phyloP scores from a whole-genome alignment of 441 rosid species.

The Dalechampia spathulata region DNA sequence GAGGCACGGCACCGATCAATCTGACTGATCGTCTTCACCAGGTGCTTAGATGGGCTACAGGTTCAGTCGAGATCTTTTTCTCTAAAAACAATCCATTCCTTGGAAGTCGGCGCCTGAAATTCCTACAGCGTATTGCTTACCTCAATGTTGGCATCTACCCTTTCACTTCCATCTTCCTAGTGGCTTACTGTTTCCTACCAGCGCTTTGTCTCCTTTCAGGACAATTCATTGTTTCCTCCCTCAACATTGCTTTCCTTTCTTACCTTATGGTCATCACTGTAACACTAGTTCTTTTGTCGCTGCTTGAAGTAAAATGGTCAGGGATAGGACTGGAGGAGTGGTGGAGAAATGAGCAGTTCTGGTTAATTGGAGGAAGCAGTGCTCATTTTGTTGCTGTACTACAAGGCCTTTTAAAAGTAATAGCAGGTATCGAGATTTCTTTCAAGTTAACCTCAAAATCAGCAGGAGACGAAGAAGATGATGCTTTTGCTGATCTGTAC shows the following conservation, averaged over 20 bases:
- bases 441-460: conserved; percentile 73
- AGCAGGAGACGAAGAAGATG: conserved; percentile 61
- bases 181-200: conserved; percentile 73
- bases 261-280: conserved; percentile 66
- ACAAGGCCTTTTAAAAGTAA: conserved; percentile 74
- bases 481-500: conserved; percentile 66
- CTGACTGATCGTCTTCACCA: conserved; percentile 90
- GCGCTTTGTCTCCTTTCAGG: conserved; percentile 77
- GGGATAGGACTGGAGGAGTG: conserved; percentile 75
- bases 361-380: conserved; percentile 86
- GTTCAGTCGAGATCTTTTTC: conserved; percentile 86
- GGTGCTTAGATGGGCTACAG: conserved; percentile 91
- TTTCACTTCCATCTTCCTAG: conserved; percentile 75
- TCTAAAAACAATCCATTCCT: conserved; percentile 71
- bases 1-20: conserved; percentile 87
- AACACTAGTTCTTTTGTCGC: conserved; percentile 52
- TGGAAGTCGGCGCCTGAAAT: conserved; percentile 65
- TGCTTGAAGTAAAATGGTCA: conserved; percentile 88
- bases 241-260: conserved; percentile 46
- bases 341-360: conserved; percentile 95
- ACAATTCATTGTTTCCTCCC: conserved; percentile 64
- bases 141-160: conserved; percentile 88
- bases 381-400: conserved; percentile 80
- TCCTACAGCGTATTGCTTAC: conserved; percentile 77
- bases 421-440: conserved; percentile 77